Conservation (phyloP, 768 basidiomycete genomes). For the Suillus paluster region DNA sequence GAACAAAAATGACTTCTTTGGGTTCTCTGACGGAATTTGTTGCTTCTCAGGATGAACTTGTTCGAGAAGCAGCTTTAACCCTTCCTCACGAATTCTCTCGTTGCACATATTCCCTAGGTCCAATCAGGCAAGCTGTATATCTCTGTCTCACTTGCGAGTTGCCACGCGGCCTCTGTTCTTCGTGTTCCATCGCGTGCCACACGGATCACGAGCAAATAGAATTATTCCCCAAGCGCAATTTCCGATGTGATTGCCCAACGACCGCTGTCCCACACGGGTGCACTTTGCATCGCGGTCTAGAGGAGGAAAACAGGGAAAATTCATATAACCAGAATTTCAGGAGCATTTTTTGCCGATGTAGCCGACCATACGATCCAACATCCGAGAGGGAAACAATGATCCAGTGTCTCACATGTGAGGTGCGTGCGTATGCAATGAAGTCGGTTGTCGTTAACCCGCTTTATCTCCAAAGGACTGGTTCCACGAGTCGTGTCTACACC, state of each 20-base stretch:
- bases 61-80: constrained; percentile 49
- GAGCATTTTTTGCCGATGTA: constrained; percentile 76
- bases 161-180: constrained; percentile 74
- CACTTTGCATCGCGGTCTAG: constrained; percentile 56
- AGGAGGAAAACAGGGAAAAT: constrained; percentile 64
- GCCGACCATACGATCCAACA: constrained; percentile 69
- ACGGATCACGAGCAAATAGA: constrained; percentile 87
- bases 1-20: constrained; percentile 2
- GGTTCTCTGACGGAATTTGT: constrained; percentile 40
- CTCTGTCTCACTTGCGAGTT: constrained; percentile 77
- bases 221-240: constrained; percentile 82
- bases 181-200: constrained; percentile 88
- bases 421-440: constrained; percentile 29
- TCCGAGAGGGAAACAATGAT: constrained; percentile 86
- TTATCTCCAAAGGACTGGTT: constrained; percentile 74
- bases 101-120: constrained; percentile 65
- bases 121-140: constrained; percentile 78
- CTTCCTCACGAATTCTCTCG: constrained; percentile 65
- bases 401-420: constrained; percentile 86
- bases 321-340: constrained; percentile 76
- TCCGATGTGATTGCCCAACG: constrained; percentile 88
- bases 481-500: constrained; percentile 86
- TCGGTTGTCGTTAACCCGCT: constrained; percentile 2
- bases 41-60: constrained; percentile 32
- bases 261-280: constrained; percentile 61